phyloP scores from a whole-genome alignment of 257 asterid genomes.

The Penstemon newberryi region DNA sequence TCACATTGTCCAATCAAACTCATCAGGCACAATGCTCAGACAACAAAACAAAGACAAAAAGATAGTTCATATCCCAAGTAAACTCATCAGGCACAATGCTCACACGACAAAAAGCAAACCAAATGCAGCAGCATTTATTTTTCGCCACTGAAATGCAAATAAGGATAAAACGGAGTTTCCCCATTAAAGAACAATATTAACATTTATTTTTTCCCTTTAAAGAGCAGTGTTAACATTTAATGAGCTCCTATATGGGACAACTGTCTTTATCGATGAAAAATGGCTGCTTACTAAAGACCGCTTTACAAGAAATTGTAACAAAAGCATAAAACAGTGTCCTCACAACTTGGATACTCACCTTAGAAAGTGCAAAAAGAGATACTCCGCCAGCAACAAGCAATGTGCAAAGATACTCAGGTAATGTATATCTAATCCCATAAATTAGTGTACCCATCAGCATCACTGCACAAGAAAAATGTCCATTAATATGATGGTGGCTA shows the following conservation, averaged over 20 bases:
- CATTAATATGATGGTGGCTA: not conserved
- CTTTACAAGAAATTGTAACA: not conserved
- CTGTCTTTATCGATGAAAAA: not conserved
- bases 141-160: no score
- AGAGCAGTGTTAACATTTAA: not conserved
- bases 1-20: not conserved
- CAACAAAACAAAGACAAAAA: not conserved
- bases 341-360: conserved; percentile 43
- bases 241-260: not conserved
- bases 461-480: conserved; percentile 54
- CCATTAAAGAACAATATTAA: no score
- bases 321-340: not conserved
- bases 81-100: no score
- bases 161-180: not conserved
- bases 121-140: not conserved
- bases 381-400: conserved; percentile 98
- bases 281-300: not conserved
- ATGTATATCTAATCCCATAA: conserved; percentile 81
- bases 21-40: conserved; percentile 2
- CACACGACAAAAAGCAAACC: not conserved
- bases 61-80: no score
- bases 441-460: conserved; percentile 96
- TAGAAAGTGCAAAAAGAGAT: conserved; percentile 82
- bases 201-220: not conserved
- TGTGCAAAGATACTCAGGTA: conserved; percentile 89